Evolutionary conservation across 352 stramenopile species (phyloP).

Genomic region (Globisporangium spinosum): DNA sequence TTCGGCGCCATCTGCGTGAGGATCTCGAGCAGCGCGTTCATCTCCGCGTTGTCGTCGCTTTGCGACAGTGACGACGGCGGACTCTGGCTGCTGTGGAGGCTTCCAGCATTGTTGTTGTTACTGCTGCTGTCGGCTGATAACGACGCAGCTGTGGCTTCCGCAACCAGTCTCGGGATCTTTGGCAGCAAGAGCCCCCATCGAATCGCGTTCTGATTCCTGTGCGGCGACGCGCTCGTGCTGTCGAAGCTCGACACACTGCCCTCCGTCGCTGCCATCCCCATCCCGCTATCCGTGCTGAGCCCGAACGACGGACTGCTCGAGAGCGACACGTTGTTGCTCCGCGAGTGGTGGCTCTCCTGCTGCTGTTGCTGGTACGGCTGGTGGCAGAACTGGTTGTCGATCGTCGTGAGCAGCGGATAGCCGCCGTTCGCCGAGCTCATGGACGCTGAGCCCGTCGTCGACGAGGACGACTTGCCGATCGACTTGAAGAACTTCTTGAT

Average conservation of each 20-base stretch:
- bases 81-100: neutral
- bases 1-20: constrained; percentile 57
- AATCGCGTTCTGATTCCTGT: constrained; percentile 14
- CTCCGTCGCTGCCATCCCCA: constrained; percentile 1
- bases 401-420: constrained; percentile 15
- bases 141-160: constrained; percentile 30
- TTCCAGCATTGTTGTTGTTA: neutral
- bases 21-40: constrained; percentile 35
- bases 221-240: neutral
- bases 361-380: constrained; percentile 10
- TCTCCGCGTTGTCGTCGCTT: constrained; percentile 16
- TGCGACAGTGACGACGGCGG: neutral
- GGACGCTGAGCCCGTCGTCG: constrained; percentile 1
- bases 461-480: constrained; percentile 33
- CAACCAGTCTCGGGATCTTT: constrained; percentile 43
- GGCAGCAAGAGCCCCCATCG: constrained; percentile 33
- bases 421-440: constrained; percentile 1
- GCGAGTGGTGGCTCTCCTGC: neutral
- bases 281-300: neutral
- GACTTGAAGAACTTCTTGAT: constrained; percentile 48
- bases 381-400: constrained; percentile 21
- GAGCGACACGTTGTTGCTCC: constrained; percentile 9
- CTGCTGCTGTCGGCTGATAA: constrained; percentile 7
- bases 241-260: constrained; percentile 5
- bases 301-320: constrained; percentile 4